These are phyloP conservation scores for Spathaspora hagerdaliae DNA, from an alignment of 805 yeast genomes.

Conservation along the genomic window DNA sequence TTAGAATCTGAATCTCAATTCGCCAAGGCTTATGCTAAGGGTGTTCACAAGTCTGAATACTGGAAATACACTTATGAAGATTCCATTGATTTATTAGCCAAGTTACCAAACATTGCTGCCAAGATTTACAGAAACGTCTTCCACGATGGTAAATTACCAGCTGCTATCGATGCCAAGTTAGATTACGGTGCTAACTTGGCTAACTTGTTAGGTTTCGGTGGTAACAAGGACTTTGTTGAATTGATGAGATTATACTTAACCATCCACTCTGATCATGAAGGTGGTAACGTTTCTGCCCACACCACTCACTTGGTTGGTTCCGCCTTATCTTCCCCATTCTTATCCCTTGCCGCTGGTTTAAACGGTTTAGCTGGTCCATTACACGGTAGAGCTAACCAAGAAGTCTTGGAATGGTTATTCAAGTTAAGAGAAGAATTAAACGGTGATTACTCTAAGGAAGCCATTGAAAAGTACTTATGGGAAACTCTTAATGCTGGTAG, in stretches of 20 bases:
- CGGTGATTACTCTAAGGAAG: constrained; percentile 51
- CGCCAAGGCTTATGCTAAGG: constrained; percentile 68
- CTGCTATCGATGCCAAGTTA: constrained; percentile 42
- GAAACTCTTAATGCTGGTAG: constrained; percentile 64
- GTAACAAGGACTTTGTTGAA: constrained; percentile 58
- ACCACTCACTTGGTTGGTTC: constrained; percentile 80
- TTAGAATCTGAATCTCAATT: constrained; percentile 68
- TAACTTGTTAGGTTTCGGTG: constrained; percentile 56
- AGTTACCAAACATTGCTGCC: constrained; percentile 72
- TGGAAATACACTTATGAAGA: constrained; percentile 79
- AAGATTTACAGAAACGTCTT: constrained; percentile 64
- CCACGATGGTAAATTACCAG: constrained; percentile 56
- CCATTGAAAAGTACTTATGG: constrained; percentile 70
- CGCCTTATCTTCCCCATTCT: constrained; percentile 71
- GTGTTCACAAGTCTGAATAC: constrained; percentile 64
- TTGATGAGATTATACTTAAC: constrained; percentile 70
- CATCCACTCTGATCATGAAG: constrained; percentile 78
- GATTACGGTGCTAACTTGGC: constrained; percentile 78
- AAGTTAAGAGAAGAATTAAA: constrained; percentile 60
- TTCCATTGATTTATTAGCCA: constrained; percentile 63
- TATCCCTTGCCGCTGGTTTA: constrained; percentile 74
- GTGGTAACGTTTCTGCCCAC: constrained; percentile 82
- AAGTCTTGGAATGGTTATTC: constrained; percentile 71
- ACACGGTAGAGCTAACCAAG: constrained; percentile 85
- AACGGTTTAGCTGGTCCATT: constrained; percentile 84